Evolutionary conservation across 163 green algal genomes (phyloP).

Genomic region (Scenedesmus sp.): DNA sequence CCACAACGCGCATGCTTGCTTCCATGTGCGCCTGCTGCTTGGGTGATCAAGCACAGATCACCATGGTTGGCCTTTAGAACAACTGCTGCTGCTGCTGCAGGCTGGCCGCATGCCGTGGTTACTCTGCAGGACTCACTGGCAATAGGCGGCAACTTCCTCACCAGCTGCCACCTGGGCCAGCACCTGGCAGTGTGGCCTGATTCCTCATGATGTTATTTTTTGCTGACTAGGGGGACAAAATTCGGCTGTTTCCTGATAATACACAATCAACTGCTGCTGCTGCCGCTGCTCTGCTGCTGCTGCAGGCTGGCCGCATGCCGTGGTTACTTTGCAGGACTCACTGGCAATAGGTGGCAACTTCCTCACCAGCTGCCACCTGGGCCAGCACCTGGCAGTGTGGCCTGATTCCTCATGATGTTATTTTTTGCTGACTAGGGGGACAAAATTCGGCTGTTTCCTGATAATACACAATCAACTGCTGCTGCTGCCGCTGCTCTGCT

Average conservation of each 20-base stretch:
- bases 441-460: neutral
- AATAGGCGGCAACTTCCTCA: slow-evolving; percentile 28
- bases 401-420: too few relatives aligned
- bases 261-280: neutral
- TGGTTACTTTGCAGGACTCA: neutral
- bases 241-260: neutral
- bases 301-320: neutral
- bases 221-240: too few relatives aligned
- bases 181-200: neutral
- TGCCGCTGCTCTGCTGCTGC: neutral
- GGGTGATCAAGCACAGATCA: neutral
- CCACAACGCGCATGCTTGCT: neutral
- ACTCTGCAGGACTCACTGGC: slow-evolving; percentile 16
- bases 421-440: too few relatives aligned
- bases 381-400: neutral
- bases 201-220: too few relatives aligned
- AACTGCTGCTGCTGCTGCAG: slow-evolving; percentile 10
- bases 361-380: neutral
- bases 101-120: slow-evolving; percentile 30
- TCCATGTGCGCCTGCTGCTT: neutral
- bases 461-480: neutral
- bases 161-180: neutral
- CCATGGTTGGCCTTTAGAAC: neutral
- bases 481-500: neutral
- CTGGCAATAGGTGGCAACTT: slow-evolving; percentile 32